Percentiles rank a stretch among this genome's conserved stretches.
Conservation (phyloP, 345 rosid genomes). For the Murraya koenigii region DNA sequence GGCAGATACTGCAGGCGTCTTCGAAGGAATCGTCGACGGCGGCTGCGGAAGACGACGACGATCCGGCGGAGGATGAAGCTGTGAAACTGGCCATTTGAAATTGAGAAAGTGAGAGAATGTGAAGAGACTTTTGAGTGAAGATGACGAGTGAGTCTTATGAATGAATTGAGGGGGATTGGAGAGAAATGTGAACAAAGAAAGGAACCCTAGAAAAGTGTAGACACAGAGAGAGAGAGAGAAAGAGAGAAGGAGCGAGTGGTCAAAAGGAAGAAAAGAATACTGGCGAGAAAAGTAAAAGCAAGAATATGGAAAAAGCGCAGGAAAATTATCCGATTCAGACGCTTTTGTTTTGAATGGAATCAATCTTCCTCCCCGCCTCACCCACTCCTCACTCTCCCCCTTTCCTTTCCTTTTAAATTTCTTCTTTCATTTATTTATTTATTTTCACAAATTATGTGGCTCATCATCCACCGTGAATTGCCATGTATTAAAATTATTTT, state of each 20-base stretch:
- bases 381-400: neutral
- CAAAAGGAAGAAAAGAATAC: slow-evolving; percentile 48
- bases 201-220: slow-evolving; percentile 28
- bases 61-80: slow-evolving; percentile 23
- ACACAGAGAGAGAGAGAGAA: neutral
- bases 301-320: neutral
- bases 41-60: slow-evolving; percentile 30
- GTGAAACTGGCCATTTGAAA: slow-evolving; percentile 44
- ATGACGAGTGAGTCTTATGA: neutral
- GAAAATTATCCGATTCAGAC: slow-evolving; percentile 34
- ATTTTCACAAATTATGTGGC: too few species aligned
- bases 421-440: neutral
- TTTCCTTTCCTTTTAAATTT: neutral
- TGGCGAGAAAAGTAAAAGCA: slow-evolving; percentile 15
- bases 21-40: slow-evolving; percentile 44
- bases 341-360: slow-evolving; percentile 28
- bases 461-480: too few species aligned
- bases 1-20: slow-evolving; percentile 88
- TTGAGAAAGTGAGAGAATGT: neutral
- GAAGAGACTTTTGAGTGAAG: neutral
- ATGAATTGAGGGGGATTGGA: neutral
- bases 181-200: slow-evolving; percentile 7
- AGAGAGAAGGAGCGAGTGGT: slow-evolving; percentile 30
- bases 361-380: neutral
- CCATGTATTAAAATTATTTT: too few species aligned